Conservation (phyloP, 768 basidiomycete species). For the Tulasnella sp. region DNA sequence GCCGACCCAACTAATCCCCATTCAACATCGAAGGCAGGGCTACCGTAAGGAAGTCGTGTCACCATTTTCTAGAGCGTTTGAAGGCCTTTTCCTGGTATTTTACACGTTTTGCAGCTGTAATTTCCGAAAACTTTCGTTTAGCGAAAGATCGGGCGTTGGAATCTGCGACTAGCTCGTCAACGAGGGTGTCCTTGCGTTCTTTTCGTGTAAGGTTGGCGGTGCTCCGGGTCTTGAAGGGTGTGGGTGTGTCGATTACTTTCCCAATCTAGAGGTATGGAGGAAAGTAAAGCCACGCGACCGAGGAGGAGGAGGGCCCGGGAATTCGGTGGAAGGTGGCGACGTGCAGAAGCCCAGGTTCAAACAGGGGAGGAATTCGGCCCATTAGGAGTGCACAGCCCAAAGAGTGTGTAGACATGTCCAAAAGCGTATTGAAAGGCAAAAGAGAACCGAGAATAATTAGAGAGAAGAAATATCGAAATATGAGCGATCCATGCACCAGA, state of each 20-base stretch:
- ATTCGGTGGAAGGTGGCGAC: neutral
- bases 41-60: neutral
- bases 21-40: neutral
- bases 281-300: neutral
- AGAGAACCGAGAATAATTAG: neutral
- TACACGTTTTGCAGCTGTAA: neutral
- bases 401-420: neutral
- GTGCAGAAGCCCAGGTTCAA: neutral
- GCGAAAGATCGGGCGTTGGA: slow-evolving; percentile 81
- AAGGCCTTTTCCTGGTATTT: slow-evolving; percentile 7
- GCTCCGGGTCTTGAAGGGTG: slow-evolving; percentile 67
- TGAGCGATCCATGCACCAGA: slow-evolving; percentile 16
- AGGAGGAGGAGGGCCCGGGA: neutral
- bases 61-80: neutral
- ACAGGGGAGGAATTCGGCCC: neutral
- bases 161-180: slow-evolving; percentile 87
- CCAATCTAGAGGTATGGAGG: slow-evolving; percentile 54
- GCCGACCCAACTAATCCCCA: neutral
- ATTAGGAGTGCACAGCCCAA: neutral
- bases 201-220: slow-evolving; percentile 59
- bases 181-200: slow-evolving; percentile 71
- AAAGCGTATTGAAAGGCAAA: slow-evolving; percentile 18
- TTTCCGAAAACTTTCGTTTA: slow-evolving; percentile 70
- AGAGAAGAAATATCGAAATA: slow-evolving; percentile 16
- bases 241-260: slow-evolving; percentile 62